These are phyloP conservation scores for Gastrolobium villosum DNA, from an alignment of 306 rosid species.

Conservation along the genomic window DNA sequence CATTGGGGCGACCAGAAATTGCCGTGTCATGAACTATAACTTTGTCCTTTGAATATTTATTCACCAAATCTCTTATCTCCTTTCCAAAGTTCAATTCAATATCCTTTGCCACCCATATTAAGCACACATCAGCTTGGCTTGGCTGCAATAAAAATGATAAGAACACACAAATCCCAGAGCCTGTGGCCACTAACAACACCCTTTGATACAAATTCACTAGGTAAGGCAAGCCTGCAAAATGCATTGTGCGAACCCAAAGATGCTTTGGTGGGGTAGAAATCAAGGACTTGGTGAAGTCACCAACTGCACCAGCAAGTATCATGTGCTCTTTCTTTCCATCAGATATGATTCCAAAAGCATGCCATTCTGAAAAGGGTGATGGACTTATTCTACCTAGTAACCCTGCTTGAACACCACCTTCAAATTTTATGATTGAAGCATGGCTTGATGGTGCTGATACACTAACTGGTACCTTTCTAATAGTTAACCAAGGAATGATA, in stretches of 20 bases:
- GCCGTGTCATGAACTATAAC: constrained; percentile 74
- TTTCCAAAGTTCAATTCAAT: constrained; percentile 73
- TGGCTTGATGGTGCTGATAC: constrained; percentile 65
- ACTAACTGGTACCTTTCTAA: constrained; percentile 54
- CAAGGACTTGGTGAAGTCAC: constrained; percentile 71
- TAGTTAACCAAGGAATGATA: constrained; percentile 65
- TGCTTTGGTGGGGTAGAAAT: constrained; percentile 63
- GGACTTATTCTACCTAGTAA: constrained; percentile 71
- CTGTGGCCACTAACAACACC: constrained; percentile 74
- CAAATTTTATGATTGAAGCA: constrained; percentile 66
- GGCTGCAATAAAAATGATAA: constrained; percentile 71
- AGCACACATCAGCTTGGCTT: constrained; percentile 54
- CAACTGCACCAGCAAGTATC: constrained; percentile 79
- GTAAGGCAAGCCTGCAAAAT: constrained; percentile 74
- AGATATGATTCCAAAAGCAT: constrained; percentile 78
- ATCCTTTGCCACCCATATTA: constrained; percentile 80
- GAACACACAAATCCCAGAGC: constrained; percentile 80
- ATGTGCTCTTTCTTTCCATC: constrained; percentile 66
- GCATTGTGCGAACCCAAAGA: constrained; percentile 63
- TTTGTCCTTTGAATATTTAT: constrained; percentile 57
- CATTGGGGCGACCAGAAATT: constrained; percentile 70
- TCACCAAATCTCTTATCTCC: constrained; percentile 58
- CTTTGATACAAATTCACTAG: constrained; percentile 67
- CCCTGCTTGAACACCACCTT: constrained; percentile 70
- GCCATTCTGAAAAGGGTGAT: constrained; percentile 79